These are phyloP conservation scores for Microthlaspi erraticum DNA, from an alignment of 345 rosid genomes.

Conservation along the genomic window DNA sequence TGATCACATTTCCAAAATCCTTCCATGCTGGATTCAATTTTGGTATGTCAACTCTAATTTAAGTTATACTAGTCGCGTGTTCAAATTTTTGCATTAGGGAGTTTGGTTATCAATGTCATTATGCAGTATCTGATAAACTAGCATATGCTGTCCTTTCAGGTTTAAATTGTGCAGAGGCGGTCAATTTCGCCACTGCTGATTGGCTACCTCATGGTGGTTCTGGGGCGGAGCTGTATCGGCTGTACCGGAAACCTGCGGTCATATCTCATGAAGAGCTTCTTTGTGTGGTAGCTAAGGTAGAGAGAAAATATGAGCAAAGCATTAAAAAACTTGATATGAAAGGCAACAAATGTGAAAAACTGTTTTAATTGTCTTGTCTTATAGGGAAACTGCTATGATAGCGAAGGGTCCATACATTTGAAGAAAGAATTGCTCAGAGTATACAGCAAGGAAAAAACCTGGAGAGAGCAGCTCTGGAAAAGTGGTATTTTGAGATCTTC, in stretches of 20 bases:
- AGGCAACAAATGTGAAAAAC: conserved; percentile 12
- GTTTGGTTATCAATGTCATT: conserved; percentile 12
- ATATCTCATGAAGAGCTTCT: conserved; percentile 98
- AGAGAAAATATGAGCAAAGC: conserved; percentile 19
- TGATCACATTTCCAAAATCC: conserved; percentile 94
- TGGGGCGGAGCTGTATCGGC: conserved; percentile 79
- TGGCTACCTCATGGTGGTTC: conserved; percentile 96
- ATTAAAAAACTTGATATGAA: neutral
- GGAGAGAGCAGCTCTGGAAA: conserved; percentile 89
- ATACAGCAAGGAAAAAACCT: conserved; percentile 66
- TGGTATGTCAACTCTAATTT: conserved; percentile 58
- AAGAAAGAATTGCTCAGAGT: conserved; percentile 76
- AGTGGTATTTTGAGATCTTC: conserved; percentile 81
- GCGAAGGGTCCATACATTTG: conserved; percentile 64
- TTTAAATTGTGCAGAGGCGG: conserved; percentile 98
- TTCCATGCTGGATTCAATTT: conserved; percentile 96
- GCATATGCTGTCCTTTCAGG: conserved; percentile 54
- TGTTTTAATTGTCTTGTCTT: conserved; percentile 23
- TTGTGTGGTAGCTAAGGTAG: conserved; percentile 85
- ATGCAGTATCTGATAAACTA: conserved; percentile 13
- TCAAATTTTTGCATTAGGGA: neutral
- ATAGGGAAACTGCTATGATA: conserved; percentile 54
- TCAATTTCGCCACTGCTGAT: conserved; percentile 98
- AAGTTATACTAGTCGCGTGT: conserved; percentile 8
- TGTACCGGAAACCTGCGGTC: conserved; percentile 82